phyloP scores from a whole-genome alignment of 257 asterid species.

The Fraxinus cuspidata region DNA sequence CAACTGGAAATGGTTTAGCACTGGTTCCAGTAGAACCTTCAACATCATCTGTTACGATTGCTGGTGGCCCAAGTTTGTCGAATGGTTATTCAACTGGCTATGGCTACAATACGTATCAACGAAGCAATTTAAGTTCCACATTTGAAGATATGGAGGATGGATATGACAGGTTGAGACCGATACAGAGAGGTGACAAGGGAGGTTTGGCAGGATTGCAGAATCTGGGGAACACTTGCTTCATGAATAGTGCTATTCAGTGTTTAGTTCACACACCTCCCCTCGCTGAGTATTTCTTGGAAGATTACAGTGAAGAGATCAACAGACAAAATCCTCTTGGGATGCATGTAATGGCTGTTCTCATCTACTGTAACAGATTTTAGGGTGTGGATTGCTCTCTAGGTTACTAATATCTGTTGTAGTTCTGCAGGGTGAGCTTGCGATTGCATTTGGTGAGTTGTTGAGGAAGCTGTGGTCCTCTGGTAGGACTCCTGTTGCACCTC shows the following conservation, averaged over 20 bases:
- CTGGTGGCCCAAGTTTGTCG: conserved; percentile 88
- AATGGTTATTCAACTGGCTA: conserved; percentile 67
- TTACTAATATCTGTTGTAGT: conserved; percentile 33
- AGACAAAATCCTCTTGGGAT: conserved; percentile 81
- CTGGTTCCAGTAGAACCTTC: conserved; percentile 78
- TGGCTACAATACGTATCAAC: conserved; percentile 50
- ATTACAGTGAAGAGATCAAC: conserved; percentile 86
- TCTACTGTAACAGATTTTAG: conserved; percentile 26
- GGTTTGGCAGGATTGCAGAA: conserved; percentile 95
- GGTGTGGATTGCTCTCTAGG: conserved; percentile 17
- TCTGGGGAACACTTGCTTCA: conserved; percentile 97
- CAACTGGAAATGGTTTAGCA: conserved; percentile 83
- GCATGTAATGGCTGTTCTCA: conserved; percentile 61
- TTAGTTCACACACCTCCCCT: conserved; percentile 93
- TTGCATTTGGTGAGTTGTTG: conserved; percentile 87
- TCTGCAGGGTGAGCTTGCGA: conserved; percentile 96
- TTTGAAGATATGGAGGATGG: conserved; percentile 65
- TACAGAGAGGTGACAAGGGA: conserved; percentile 57
- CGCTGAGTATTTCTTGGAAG: conserved; percentile 79
- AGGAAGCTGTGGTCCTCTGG: conserved; percentile 97
- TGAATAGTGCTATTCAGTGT: conserved; percentile 97
- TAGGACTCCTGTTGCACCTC: conserved; percentile 84
- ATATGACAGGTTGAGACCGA: conserved; percentile 42
- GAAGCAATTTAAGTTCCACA: conserved; percentile 48
- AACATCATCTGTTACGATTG: conserved; percentile 73